Percentiles rank a stretch among this genome's conserved stretches.
phyloP scores from a whole-genome alignment of 2,329 filamentous ascomycete species.

The Fusarium austroafricanum region DNA sequence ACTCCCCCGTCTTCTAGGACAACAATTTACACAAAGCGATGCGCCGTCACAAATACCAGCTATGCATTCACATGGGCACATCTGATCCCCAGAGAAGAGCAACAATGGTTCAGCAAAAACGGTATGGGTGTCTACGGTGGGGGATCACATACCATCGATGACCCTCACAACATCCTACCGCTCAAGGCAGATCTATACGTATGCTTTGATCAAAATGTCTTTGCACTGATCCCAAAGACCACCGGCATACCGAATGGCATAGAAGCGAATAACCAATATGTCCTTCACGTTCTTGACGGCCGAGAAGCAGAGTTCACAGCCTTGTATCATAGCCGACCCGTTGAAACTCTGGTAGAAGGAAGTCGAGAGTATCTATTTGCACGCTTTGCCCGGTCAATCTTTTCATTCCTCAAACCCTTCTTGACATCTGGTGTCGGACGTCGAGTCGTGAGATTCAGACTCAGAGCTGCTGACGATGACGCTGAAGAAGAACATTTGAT shows the following conservation, averaged over 20 bases:
- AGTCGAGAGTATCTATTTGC: slow-evolving; percentile 33
- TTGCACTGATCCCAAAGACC: slow-evolving; percentile 26
- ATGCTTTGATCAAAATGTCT: slow-evolving; percentile 35
- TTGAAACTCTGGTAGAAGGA: slow-evolving; percentile 18
- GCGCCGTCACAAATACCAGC: slow-evolving; percentile 35
- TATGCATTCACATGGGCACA: slow-evolving; percentile 38
- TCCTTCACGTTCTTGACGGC: slow-evolving; percentile 17
- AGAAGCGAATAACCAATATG: slow-evolving; percentile 6
- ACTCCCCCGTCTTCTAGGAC: background rate
- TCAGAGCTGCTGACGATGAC: slow-evolving; percentile 14
- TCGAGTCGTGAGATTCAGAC: slow-evolving; percentile 11
- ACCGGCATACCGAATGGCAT: background rate
- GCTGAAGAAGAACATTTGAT: slow-evolving; percentile 22
- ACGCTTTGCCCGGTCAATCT: slow-evolving; percentile 27
- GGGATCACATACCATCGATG: slow-evolving; percentile 31
- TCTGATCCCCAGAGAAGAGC: slow-evolving; percentile 30
- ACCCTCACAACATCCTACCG: slow-evolving; percentile 32
- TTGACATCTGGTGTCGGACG: slow-evolving; percentile 28
- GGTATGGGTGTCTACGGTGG: slow-evolving; percentile 36
- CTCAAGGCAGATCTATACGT: slow-evolving; percentile 38
- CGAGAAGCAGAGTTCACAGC: slow-evolving; percentile 34
- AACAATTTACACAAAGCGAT: slow-evolving; percentile 12
- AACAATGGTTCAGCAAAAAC: slow-evolving; percentile 36
- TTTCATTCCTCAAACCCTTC: slow-evolving; percentile 28
- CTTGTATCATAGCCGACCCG: slow-evolving; percentile 21